Conservation (phyloP, 2,329 filamentous ascomycete species). For the Diplodia corticola region DNA sequence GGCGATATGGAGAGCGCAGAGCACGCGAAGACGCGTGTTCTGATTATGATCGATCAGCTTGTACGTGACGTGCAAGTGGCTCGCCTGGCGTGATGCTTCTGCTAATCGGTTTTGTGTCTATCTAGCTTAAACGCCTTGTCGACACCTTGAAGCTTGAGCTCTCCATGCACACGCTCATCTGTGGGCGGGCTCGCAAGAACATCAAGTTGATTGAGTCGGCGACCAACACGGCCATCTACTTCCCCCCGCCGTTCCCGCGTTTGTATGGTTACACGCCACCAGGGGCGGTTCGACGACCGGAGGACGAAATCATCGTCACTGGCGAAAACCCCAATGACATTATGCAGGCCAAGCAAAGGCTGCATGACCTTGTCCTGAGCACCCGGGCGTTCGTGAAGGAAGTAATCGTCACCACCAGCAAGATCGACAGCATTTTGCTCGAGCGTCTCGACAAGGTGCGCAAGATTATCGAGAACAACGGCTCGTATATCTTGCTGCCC, state of each 20-base stretch:
- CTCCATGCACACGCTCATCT: conserved; percentile 86
- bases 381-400: conserved; percentile 83
- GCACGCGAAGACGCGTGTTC: conserved; percentile 91
- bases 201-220: conserved; percentile 97
- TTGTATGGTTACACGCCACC: conserved; percentile 88
- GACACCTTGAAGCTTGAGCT: conserved; percentile 81
- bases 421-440: conserved; percentile 91
- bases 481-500: conserved; percentile 91
- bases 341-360: conserved; percentile 82
- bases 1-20: conserved; percentile 94
- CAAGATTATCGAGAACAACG: conserved; percentile 96
- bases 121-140: conserved; percentile 70
- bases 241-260: conserved; percentile 88
- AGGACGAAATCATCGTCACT: conserved; percentile 92
- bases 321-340: conserved; percentile 85
- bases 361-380: conserved; percentile 79
- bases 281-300: conserved; percentile 76
- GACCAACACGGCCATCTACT: conserved; percentile 96
- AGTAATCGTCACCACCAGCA: conserved; percentile 82
- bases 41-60: conserved; percentile 97
- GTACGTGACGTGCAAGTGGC: conserved; percentile 53
- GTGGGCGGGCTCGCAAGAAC: conserved; percentile 91
- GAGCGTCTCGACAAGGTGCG: conserved; percentile 93
- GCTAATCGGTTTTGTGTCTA: conserved; percentile 45
- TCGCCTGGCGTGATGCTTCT: conserved; percentile 26